Evolutionary conservation across 768 basidiomycete genomes (phyloP), one percentile per base, ranked within the genome.

Genomic region (Lactarius trivialis): DNA sequence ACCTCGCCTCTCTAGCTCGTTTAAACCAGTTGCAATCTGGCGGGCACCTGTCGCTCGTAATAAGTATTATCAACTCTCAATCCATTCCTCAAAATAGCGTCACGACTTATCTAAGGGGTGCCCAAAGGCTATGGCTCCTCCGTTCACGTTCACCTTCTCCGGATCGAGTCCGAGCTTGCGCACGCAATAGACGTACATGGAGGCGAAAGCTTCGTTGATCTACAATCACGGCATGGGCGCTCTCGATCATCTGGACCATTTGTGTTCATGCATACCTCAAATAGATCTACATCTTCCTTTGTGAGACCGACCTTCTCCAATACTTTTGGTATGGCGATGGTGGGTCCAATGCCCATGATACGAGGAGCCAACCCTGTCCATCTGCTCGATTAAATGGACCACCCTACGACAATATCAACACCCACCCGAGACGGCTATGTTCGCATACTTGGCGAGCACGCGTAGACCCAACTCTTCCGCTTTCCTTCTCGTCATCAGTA

Each of bases 181-280:
- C 37, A 91, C 73, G 55, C 81, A 82, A 70, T 95, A 91, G 0
- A 88, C 81, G 61, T 82, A 89, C 75, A 89, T 89, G 0, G 89
- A 91, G 11, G 91, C 91, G 68, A 95, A 94, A 0, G 92, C 93
- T 70, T 95, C 93, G 70, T 96, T 96, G 72, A 96, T 88, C 89
- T 93, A 55, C 15, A 11, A 36, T 26, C 19, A 36, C 11, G n/a
- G n/a, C 11, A 12, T 24, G 3, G 9, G n/a, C 11, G 11, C 28
- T 4, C 36, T 24, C 14, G 17, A 26, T 49, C 55, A 65, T 14
- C 12, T 7, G 15, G 36, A 34, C 34, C 43, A 24, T 17, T 28
- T 45, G 6, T 21, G 34, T 39, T 19, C 24, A 34, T 17, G 24
- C 74, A 57, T 63, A 85, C 89, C 81, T 93, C 91, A 67, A 82